A percentile compares a stretch with the other conserved stretches of the same genome.
These are phyloP conservation scores for Cenchrus americanus DNA, from an alignment of 176 grass and related monocot species.

Conservation along the genomic window DNA sequence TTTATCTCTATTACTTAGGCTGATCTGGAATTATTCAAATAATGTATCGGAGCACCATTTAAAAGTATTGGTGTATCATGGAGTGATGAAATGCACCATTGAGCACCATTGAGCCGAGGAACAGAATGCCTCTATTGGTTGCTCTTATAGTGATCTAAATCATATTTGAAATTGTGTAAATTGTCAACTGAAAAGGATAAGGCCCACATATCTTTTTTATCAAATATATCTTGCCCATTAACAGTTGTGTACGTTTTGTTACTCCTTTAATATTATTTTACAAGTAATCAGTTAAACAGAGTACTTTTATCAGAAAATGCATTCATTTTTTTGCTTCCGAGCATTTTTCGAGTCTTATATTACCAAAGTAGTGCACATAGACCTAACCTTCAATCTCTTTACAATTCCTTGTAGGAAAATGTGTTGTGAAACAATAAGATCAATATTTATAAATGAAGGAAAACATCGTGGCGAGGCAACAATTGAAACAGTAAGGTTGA, in stretches of 20 bases:
- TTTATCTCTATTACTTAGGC: slow-evolving; percentile 14
- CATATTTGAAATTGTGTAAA: background rate
- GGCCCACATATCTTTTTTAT: background rate
- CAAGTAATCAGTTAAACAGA: background rate
- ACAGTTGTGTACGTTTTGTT: background rate
- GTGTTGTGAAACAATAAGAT: slow-evolving; percentile 78
- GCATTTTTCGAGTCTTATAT: background rate
- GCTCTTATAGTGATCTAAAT: background rate
- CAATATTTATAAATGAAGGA: slow-evolving; percentile 86
- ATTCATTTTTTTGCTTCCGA: background rate
- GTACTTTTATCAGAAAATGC: background rate
- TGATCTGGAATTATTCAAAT: slow-evolving; percentile 8
- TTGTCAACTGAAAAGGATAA: background rate
- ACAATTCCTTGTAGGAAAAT: slow-evolving; percentile 61
- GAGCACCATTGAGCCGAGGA: background rate
- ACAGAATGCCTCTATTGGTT: background rate
- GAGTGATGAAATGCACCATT: background rate
- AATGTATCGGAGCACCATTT: background rate
- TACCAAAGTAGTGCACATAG: slow-evolving; percentile 26
- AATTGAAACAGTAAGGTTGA: slow-evolving; percentile 85
- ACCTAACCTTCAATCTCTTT: slow-evolving; percentile 22
- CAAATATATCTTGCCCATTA: background rate
- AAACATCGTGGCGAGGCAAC: slow-evolving; percentile 94
- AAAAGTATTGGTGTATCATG: background rate
- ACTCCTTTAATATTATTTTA: slow-evolving; percentile 6